Evolutionary conservation across 2,329 filamentous ascomycete genomes (phyloP), one percentile per base, ranked within the genome.

Genomic region (Neofusicoccum umdonicola): DNA sequence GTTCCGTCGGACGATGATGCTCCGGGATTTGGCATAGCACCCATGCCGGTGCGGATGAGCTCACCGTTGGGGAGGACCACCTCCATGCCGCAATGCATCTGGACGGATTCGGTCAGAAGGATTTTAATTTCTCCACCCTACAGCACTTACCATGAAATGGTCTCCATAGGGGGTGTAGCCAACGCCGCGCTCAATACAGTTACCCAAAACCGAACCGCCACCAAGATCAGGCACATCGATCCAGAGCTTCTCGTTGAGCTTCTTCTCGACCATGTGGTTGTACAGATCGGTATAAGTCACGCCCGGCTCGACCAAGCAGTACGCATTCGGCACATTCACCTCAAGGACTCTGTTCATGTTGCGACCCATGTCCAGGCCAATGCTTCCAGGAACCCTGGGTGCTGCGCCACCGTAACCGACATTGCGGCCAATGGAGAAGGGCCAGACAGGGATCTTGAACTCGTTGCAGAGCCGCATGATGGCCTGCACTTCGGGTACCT

Each of bases 351-450:
- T 66, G 63, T 77, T 77, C 79, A 81, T 81, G 37, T 78, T 71
- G 27, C 68, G 69, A 7, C 79, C 79, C 1, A 84, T 71, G 65
- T 83, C 79, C n/a, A 84, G 66, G 0, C 79, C 80, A 5, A 84
- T 73, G 31, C 76, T 80, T 0, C 81, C 82, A 1, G 76, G 75
- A 1, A 83, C 75, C 11, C 80, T 71, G 0, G 81, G 82, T 0
- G 81, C 81, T 2, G 82, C 78, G 3, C 82, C 82, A 13, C 82
- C 83, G 64, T 84, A 84, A 11, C 82, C 81, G 3, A 82, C 69
- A 67, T 84, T 84, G 31, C 81, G 75, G 8, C 80, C 80, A 66
- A 71, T 74, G 57, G 72, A 72, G 69, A 67, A 74, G 42, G 69
- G 73, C 65, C 71, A 78, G 5, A 78, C 56, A 3, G 75, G 74